These are phyloP conservation scores for Aleurites moluccanus DNA, from an alignment of 441 rosid species.

Conservation along the genomic window DNA sequence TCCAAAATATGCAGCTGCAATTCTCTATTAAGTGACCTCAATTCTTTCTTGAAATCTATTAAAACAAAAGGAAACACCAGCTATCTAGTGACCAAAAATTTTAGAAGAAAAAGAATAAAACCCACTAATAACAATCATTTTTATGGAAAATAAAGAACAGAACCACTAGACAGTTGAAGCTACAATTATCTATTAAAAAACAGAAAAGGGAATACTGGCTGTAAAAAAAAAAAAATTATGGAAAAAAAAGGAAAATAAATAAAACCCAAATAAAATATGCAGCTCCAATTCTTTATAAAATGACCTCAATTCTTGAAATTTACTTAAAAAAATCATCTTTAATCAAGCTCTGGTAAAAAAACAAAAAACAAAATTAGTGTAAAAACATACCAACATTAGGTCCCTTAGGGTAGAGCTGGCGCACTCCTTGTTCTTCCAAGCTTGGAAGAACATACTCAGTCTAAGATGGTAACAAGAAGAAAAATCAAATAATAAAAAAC, in stretches of 20 bases:
- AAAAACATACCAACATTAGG: constrained; percentile 57
- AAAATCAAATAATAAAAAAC: background rate
- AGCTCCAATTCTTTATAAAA: background rate
- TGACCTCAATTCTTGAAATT: background rate
- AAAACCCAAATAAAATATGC: background rate
- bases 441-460: constrained; percentile 92
- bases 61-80: constrained; percentile 11
- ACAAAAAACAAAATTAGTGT: background rate
- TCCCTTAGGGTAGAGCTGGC: constrained; percentile 79
- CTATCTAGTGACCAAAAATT: background rate
- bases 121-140: background rate
- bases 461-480: constrained; percentile 29
- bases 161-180: background rate
- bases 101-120: background rate
- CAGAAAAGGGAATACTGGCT: background rate
- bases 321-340: background rate
- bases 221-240: no score
- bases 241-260: no score
- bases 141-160: no score
- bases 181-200: background rate
- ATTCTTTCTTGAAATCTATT: constrained; percentile 82
- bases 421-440: constrained; percentile 94
- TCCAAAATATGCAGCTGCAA: constrained; percentile 86
- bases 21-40: constrained; percentile 76
- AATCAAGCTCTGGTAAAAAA: background rate